Conservation (phyloP, 257 asterid species). For the Striga asiatica region DNA sequence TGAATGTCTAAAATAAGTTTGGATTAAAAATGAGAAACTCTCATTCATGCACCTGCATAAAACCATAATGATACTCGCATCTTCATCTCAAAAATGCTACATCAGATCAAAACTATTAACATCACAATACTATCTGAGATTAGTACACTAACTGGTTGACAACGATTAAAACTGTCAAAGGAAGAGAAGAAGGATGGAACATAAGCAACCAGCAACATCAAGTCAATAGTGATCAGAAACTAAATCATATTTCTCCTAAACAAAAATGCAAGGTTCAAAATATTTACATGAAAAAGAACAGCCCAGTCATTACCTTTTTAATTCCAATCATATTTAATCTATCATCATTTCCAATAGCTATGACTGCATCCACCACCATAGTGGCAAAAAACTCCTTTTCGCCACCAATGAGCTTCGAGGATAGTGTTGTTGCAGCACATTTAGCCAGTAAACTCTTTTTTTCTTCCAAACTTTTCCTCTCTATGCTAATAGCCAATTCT, state of each 20-base stretch:
- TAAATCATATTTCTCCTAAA: not conserved
- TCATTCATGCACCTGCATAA: too few species aligned
- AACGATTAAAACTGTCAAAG: not conserved
- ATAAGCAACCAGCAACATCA: not conserved
- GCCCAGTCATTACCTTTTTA: slow-evolving; percentile 51
- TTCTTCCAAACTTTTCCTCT: slow-evolving; percentile 90
- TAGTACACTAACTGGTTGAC: too few species aligned
- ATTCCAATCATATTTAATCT: slow-evolving; percentile 95
- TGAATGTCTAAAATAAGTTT: too few species aligned
- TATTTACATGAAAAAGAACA: not conserved
- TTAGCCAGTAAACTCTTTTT: slow-evolving; percentile 79
- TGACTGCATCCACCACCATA: slow-evolving; percentile 95
- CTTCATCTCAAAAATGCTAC: too few species aligned
- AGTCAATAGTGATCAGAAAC: not conserved
- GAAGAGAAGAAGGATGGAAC: not conserved
- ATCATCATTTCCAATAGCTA: slow-evolving; percentile 82
- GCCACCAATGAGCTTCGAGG: slow-evolving; percentile 98
- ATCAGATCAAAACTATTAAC: too few species aligned
- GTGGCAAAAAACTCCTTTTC: slow-evolving; percentile 94
- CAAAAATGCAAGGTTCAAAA: not conserved
- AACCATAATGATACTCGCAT: too few species aligned
- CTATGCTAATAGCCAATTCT: slow-evolving; percentile 75
- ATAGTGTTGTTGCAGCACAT: slow-evolving; percentile 96
- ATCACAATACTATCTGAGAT: too few species aligned
- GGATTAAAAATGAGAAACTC: too few species aligned